phyloP scores from a whole-genome alignment of 2,329 filamentous ascomycete species.

The Aspergillus calidoustus region DNA sequence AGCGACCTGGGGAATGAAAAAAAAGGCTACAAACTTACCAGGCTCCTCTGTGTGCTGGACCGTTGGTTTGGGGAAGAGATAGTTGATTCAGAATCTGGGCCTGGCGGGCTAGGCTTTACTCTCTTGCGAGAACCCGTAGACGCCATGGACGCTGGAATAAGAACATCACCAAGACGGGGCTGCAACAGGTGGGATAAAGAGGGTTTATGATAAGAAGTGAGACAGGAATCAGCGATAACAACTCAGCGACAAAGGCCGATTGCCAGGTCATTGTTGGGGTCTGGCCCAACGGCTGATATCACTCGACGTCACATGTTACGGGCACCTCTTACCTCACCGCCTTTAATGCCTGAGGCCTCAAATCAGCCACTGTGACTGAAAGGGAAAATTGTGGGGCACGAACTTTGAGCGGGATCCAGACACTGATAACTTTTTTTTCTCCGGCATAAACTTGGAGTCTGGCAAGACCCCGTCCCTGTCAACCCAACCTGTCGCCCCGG shows the following conservation, averaged over 20 bases:
- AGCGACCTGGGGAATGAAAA: background rate
- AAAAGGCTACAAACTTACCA: slow-evolving; percentile 32
- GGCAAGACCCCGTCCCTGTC: slow-evolving; percentile 18
- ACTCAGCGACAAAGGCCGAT: background rate
- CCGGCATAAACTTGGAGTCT: slow-evolving; percentile 14
- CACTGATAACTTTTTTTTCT: slow-evolving; percentile 33
- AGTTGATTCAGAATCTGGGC: slow-evolving; percentile 35
- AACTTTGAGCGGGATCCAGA: slow-evolving; percentile 8
- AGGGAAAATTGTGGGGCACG: slow-evolving; percentile 21
- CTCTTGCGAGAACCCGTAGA: slow-evolving; percentile 49
- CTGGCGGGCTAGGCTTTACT: slow-evolving; percentile 46
- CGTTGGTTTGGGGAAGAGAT: slow-evolving; percentile 25
- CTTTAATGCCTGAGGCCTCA: slow-evolving; percentile 29
- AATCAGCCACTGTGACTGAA: slow-evolving; percentile 21
- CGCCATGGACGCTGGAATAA: slow-evolving; percentile 39
- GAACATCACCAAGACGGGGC: slow-evolving; percentile 40
- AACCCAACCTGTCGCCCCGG: slow-evolving; percentile 22
- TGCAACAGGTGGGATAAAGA: slow-evolving; percentile 8
- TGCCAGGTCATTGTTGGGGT: slow-evolving; percentile 7
- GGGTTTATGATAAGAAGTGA: background rate
- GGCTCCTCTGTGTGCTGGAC: slow-evolving; percentile 31
- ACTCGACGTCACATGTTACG: slow-evolving; percentile 36
- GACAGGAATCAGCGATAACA: background rate
- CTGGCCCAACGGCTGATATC: slow-evolving; percentile 32
- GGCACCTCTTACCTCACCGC: slow-evolving; percentile 17